phyloP scores from a whole-genome alignment of 345 rosid species.

The Ailanthus altissimus region DNA sequence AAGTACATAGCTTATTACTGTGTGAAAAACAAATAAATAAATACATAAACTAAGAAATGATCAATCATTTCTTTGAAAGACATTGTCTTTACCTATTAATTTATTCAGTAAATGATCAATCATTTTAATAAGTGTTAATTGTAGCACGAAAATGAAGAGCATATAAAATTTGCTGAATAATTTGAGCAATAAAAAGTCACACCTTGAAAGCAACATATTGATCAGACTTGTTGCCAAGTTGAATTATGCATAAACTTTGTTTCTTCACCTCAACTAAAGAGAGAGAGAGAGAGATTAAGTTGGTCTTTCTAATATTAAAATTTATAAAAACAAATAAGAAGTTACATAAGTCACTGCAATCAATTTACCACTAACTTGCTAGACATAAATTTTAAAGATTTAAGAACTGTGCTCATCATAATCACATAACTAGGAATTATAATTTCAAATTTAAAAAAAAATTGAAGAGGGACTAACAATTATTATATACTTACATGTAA shows the following conservation, averaged over 20 bases:
- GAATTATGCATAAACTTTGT: conserved; percentile 46
- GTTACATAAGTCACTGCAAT: neutral
- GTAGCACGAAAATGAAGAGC: neutral
- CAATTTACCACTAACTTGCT: neutral
- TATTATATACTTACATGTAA: conserved; percentile 36
- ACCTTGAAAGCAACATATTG: conserved; percentile 67
- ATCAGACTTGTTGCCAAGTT: conserved; percentile 48
- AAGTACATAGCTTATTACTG: neutral
- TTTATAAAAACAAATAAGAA: neutral
- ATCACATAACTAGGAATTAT: neutral
- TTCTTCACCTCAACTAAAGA: conserved; percentile 55
- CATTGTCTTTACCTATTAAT: conserved; percentile 57
- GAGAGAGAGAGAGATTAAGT: neutral
- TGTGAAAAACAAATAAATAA: neutral
- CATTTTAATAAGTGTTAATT: neutral
- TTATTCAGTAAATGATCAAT: neutral
- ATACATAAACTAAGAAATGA: neutral
- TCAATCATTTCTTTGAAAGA: conserved; percentile 43
- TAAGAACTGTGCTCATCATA: neutral
- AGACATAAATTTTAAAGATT: neutral
- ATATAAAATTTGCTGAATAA: neutral
- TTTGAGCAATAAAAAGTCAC: neutral
- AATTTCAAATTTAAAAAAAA: neutral
- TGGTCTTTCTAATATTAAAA: neutral
- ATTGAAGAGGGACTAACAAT: neutral